Percentiles rank a stretch among this genome's conserved stretches.
Conservation (phyloP, 805 yeast genomes). For the Candida quercuum region DNA sequence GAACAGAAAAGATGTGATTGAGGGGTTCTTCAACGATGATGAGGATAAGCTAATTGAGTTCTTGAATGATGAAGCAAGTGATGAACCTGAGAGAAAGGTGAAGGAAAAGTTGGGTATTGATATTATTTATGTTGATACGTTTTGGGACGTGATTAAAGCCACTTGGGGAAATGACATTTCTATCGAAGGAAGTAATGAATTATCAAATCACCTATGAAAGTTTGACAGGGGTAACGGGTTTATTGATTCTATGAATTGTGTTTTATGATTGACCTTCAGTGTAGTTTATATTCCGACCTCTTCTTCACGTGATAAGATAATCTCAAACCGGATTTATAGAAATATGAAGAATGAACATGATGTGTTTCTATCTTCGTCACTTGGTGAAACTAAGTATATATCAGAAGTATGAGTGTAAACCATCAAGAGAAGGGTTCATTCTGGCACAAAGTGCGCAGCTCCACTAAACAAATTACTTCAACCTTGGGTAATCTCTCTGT, state of each 20-base stretch:
- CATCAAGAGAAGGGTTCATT: slow-evolving; percentile 10
- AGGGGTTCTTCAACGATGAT: slow-evolving; percentile 16
- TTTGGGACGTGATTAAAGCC: slow-evolving; percentile 65
- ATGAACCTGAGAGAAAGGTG: slow-evolving; percentile 47
- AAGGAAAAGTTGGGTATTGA: slow-evolving; percentile 51
- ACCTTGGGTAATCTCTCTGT: slow-evolving; percentile 19
- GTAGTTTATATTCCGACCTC: neutral
- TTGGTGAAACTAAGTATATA: no score
- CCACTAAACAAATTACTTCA: slow-evolving; percentile 19
- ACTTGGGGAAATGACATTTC: slow-evolving; percentile 58
- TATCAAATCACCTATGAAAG: neutral
- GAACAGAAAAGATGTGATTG: slow-evolving; percentile 57
- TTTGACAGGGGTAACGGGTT: no score
- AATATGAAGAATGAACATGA: no score
- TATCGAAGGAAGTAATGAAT: slow-evolving; percentile 1
- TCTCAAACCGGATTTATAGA: no score
- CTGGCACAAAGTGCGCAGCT: slow-evolving; percentile 22
- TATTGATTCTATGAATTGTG: no score
- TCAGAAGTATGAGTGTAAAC: no score
- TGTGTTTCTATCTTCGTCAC: no score
- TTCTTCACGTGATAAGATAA: no score
- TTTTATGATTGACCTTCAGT: neutral
- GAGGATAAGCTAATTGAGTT: slow-evolving; percentile 20
- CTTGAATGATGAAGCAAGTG: slow-evolving; percentile 18
- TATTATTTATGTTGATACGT: slow-evolving; percentile 64